phyloP scores from a whole-genome alignment of 2,329 filamentous ascomycete genomes.

The Aureobasidium leucospermi region DNA sequence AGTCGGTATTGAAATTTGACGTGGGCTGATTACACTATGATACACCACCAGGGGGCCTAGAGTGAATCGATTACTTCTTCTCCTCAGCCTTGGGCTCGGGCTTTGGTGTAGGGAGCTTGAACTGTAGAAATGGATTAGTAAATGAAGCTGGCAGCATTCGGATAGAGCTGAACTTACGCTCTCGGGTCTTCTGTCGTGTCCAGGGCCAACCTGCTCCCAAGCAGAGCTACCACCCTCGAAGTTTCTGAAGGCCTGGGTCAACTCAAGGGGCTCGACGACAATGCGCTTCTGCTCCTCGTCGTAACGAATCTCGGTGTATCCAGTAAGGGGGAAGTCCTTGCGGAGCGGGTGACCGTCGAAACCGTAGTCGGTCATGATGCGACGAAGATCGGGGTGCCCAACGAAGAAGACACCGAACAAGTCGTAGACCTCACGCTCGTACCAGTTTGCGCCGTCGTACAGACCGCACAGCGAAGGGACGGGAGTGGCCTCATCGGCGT shows the following conservation, averaged over 20 bases:
- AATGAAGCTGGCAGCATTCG: neutral
- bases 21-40: constrained; percentile 13
- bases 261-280: constrained; percentile 91
- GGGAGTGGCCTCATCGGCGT: constrained; percentile 90
- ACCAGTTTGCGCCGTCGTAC: constrained; percentile 97
- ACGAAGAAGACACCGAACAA: constrained; percentile 96
- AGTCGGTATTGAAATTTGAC: constrained; percentile 5
- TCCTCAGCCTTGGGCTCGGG: constrained; percentile 88
- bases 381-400: constrained; percentile 86
- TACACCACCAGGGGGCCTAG: constrained; percentile 12
- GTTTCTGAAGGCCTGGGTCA: constrained; percentile 97
- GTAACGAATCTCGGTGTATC: constrained; percentile 95
- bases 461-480: constrained; percentile 81
- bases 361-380: constrained; percentile 99
- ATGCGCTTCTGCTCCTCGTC: constrained; percentile 99
- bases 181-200: constrained; percentile 72
- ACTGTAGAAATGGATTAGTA: constrained; percentile 38
- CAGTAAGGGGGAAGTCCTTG: constrained; percentile 96
- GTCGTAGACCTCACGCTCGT: constrained; percentile 96
- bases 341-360: constrained; percentile 96
- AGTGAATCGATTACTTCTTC: constrained; percentile 69
- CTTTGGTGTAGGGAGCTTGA: constrained; percentile 93
- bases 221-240: constrained; percentile 66
- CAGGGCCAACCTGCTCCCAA: constrained; percentile 64
- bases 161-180: constrained; percentile 35